Evolutionary conservation across 108 stramenopile species (phyloP).

Genomic region (Parmales sp.): DNA sequence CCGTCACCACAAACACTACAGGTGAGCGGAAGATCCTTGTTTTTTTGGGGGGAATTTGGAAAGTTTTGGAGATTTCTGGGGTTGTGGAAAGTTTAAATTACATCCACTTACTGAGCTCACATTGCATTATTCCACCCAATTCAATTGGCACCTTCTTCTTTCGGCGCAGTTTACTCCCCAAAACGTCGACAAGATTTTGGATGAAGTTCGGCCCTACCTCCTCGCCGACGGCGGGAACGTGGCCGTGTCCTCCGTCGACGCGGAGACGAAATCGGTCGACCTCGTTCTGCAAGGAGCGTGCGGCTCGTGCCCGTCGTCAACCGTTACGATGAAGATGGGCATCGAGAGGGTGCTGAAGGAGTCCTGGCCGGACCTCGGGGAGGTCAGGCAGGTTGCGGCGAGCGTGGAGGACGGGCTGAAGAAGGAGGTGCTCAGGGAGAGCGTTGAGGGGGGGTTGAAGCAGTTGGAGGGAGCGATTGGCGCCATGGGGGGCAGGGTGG

Average conservation of each 20-base stretch:
- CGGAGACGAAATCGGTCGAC: constrained; percentile 51
- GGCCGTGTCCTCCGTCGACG: constrained; percentile 65
- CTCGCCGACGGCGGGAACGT: constrained; percentile 93
- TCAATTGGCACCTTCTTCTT: constrained; percentile 13
- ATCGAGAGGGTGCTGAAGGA: constrained; percentile 87
- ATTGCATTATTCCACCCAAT: constrained; percentile 6
- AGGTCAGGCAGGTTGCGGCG: constrained; percentile 60
- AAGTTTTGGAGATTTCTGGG: neutral
- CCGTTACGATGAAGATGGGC: constrained; percentile 97
- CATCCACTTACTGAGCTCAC: neutral
- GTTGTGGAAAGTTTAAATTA: constrained; percentile 53
- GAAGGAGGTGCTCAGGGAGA: constrained; percentile 23
- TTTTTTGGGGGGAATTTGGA: neutral
- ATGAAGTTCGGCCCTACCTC: constrained; percentile 89
- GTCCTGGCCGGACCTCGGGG: constrained; percentile 49
- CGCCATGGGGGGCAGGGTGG: constrained; percentile 70
- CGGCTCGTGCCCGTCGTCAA: constrained; percentile 71
- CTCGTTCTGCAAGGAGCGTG: constrained; percentile 87
- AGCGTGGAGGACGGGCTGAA: constrained; percentile 50
- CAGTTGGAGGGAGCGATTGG: constrained; percentile 56
- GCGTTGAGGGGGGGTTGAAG: constrained; percentile 25
- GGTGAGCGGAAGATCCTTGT: neutral
- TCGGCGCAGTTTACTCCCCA: constrained; percentile 50
- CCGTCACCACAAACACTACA: constrained; percentile 31
- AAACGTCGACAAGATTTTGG: constrained; percentile 82